phyloP scores from a whole-genome alignment of 305 asterid genomes.

The Fraxinus paxiana region DNA sequence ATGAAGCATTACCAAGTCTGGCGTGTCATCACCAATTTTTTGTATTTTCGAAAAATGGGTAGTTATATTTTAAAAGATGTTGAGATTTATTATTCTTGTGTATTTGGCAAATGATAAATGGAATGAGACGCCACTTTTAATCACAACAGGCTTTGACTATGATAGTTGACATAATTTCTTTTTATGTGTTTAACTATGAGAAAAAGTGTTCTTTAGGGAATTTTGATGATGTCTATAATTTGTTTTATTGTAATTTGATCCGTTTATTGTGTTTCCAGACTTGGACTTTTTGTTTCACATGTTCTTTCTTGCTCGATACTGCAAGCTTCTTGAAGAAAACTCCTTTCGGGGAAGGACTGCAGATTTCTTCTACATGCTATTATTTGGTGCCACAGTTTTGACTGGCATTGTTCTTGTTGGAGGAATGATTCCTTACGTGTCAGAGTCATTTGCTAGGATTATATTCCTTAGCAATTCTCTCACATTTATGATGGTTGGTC shows the following conservation, averaged over 20 bases:
- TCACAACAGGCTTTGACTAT: not conserved
- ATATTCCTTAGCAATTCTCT: slow-evolving; percentile 97
- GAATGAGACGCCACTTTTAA: not conserved
- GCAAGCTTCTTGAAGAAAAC: slow-evolving; percentile 97
- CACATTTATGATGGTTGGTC: slow-evolving; percentile 95
- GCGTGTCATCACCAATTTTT: slow-evolving; percentile 86
- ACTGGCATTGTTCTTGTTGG: slow-evolving; percentile 89
- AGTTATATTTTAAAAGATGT: slow-evolving; percentile 26
- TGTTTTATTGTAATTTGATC: slow-evolving; percentile 18
- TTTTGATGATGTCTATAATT: not conserved
- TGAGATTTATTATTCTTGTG: not conserved
- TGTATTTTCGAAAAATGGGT: slow-evolving; percentile 97
- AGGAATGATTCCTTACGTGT: slow-evolving; percentile 94
- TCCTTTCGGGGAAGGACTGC: slow-evolving; percentile 96
- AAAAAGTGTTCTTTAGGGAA: not conserved
- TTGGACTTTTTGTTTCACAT: slow-evolving; percentile 97
- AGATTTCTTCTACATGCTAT: slow-evolving; percentile 89
- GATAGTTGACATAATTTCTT: not conserved
- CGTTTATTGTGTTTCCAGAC: slow-evolving; percentile 49
- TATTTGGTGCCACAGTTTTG: slow-evolving; percentile 87
- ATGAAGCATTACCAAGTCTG: slow-evolving; percentile 83
- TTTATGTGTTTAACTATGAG: not conserved
- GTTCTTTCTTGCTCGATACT: slow-evolving; percentile 98
- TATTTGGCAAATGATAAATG: not conserved
- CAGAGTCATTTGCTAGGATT: slow-evolving; percentile 87